Evolutionary conservation across 2,329 filamentous ascomycete genomes (phyloP), one percentile per base, ranked within the genome.

Genomic region (Cryoendolithus antarcticus): DNA sequence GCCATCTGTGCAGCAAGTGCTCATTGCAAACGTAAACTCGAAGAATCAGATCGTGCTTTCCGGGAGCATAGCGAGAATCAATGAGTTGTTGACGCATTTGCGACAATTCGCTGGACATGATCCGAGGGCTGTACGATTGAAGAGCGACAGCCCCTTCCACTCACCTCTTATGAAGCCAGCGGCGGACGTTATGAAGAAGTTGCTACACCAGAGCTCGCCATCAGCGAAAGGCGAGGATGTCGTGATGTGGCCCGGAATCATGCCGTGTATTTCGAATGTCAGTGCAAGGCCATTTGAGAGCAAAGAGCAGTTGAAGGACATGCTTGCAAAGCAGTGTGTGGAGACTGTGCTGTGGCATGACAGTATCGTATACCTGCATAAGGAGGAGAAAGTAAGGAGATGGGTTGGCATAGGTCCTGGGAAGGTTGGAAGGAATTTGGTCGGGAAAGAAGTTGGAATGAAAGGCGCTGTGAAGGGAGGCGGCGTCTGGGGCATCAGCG

Each of bases 261-360:
- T 93, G 49, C 80, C 82, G 4, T 89, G 86, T 52, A 69, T 96
- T 38, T 88, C 83, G 53, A 96, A 96, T 58, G 82, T 95, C 32
- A 82, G 79, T 6, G 88, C 82, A 3, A 64, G 77, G 39, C 86
- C 86, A 1, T 93, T 94, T 49, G 59, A 67, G 46, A 83, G 74
- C 47, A 77, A 75, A 50, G 75, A 76, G 31, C 75, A 93, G 46
- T 66, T 95, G 28, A 84, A 84, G 56, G 79, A 93, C 46, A 63
- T 93, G 34, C 66, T 94, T 36, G 80, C 86, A 1, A 66, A 84
- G 35, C 82, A 86, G 54, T 88, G 82, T 45, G 77, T 91, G n/a
- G 86, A 94, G 64, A 95, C 88, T 24, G 86, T 96, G 32, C 72
- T 75, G 43, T 96, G 89, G 89, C 94, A 88, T 79, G 85, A 93